A percentile compares a stretch with the other conserved stretches of the same genome.
These are phyloP conservation scores for Iris macrosiphon DNA, from an alignment of 106 monocot genomes.

Conservation along the genomic window DNA sequence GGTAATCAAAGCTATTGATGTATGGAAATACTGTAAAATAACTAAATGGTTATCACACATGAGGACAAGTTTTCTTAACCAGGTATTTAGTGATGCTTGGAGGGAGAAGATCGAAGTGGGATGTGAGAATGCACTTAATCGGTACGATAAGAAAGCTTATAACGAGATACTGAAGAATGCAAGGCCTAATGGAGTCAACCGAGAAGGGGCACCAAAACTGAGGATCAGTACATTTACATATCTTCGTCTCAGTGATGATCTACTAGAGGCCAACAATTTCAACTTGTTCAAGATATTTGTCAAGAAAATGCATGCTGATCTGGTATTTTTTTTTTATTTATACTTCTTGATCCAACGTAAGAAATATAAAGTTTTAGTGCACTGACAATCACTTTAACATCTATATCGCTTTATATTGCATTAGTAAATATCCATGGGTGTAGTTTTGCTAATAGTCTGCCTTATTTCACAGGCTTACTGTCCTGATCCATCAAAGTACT, in stretches of 20 bases:
- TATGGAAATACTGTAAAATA: no score
- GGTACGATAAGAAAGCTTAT: slow-evolving; percentile 31
- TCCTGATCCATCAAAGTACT: no score
- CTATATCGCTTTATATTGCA: no score
- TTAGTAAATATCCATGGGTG: no score
- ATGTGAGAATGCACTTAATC: slow-evolving; percentile 42
- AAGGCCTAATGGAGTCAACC: slow-evolving; percentile 40
- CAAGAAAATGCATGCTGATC: slow-evolving; percentile 46
- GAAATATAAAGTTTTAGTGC: no score
- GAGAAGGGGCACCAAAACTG: slow-evolving; percentile 16
- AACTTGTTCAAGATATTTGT: slow-evolving; percentile 34
- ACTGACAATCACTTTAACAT: no score
- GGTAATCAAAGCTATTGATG: no score
- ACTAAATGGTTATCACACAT: not conserved
- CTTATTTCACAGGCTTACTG: no score
- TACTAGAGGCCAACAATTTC: slow-evolving; percentile 23
- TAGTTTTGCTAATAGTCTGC: no score
- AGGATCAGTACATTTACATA: slow-evolving; percentile 28
- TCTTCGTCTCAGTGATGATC: slow-evolving; percentile 30
- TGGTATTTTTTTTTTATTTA: slow-evolving; percentile 17
- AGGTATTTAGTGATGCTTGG: slow-evolving; percentile 57
- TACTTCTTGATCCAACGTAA: no score
- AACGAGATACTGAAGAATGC: slow-evolving; percentile 40
- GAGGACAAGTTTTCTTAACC: not conserved
- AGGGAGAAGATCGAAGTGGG: slow-evolving; percentile 45